Evolutionary conservation across 768 basidiomycete genomes (phyloP).

Genomic region (Fomitopsis serialis): DNA sequence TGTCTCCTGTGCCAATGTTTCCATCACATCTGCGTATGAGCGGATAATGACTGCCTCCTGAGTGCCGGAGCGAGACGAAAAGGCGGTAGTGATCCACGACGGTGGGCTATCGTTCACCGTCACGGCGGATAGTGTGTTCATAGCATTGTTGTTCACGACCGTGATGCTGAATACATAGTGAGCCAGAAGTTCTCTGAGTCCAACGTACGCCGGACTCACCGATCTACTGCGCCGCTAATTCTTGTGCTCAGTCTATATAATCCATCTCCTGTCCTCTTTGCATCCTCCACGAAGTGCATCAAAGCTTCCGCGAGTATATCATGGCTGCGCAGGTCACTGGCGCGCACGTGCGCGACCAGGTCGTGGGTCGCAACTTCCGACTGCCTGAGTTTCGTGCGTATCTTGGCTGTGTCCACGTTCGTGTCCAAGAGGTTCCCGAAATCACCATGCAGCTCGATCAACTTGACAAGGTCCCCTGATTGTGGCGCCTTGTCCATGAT

Average conservation of each 20-base stretch:
- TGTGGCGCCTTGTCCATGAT: slow-evolving; percentile 10
- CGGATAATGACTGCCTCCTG: slow-evolving; percentile 35
- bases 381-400: slow-evolving; percentile 69
- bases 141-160: slow-evolving; percentile 68
- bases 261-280: slow-evolving; percentile 52
- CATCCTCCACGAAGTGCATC: slow-evolving; percentile 52
- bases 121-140: slow-evolving; percentile 45
- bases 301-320: slow-evolving; percentile 50
- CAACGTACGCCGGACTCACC: slow-evolving; percentile 33
- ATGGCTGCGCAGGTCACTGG: slow-evolving; percentile 58
- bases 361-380: slow-evolving; percentile 75
- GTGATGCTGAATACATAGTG: slow-evolving; percentile 44
- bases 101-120: slow-evolving; percentile 18
- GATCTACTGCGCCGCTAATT: slow-evolving; percentile 71
- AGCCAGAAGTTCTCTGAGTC: neutral
- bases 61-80: slow-evolving; percentile 26
- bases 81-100: slow-evolving; percentile 10
- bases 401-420: slow-evolving; percentile 46
- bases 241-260: slow-evolving; percentile 59
- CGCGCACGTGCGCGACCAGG: slow-evolving; percentile 53
- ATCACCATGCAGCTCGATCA: slow-evolving; percentile 55
- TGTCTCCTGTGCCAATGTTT: slow-evolving; percentile 46
- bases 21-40: slow-evolving; percentile 62
- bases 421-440: slow-evolving; percentile 62
- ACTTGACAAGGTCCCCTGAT: slow-evolving; percentile 56